Evolutionary conservation across 2,329 filamentous ascomycete species (phyloP), one percentile per base, ranked within the genome.

Genomic region (Microdochium paspali): DNA sequence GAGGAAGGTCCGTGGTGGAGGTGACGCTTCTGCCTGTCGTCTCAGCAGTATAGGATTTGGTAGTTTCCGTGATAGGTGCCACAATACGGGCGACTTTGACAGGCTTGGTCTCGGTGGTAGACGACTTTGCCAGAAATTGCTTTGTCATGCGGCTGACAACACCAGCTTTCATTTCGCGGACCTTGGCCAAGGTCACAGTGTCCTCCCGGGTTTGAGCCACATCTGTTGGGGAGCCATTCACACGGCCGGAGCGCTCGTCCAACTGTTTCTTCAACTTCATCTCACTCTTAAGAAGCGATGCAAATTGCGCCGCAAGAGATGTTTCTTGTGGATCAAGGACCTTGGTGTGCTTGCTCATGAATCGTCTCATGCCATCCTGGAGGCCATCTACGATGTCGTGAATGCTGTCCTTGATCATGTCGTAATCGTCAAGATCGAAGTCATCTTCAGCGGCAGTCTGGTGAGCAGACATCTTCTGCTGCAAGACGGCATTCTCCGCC

Each of bases 331-430:
- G 15, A 20, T 40, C 35, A 21, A 40, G 35, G n/a, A 40, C 35
- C 18, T 40, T 40, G 15, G 35, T 40, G 35, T 40, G 35, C 35
- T 40, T 12, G 15, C 35, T 20, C 12, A 20, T 21, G 35, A 40
- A 40, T 21, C 12, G 3, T 7, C 35, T 15, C 35, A 40, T 40
- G 18, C 35, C 35, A 7, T 40, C 35, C 18, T 40, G 35, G 18
- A 40, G 35, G 12, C 35, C 35, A 40, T 40, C 35, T 18, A 74
- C 57, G 50, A 74, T 68, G 46, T 69, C 60, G 54, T 71, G 71
- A 48, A 73, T 59, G n/a, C n/a, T n/a, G 12, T 50, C 52, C 21
- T 54, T 47, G 13, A 55, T 58, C 35, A 21, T 7, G 18, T 28
- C 26, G 26, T 15, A 9, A 3, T 21, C 13, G 4, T 40, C 42